Evolutionary conservation across 352 stramenopile species (phyloP).

Genomic region (Chrysophaeum taylorii): DNA sequence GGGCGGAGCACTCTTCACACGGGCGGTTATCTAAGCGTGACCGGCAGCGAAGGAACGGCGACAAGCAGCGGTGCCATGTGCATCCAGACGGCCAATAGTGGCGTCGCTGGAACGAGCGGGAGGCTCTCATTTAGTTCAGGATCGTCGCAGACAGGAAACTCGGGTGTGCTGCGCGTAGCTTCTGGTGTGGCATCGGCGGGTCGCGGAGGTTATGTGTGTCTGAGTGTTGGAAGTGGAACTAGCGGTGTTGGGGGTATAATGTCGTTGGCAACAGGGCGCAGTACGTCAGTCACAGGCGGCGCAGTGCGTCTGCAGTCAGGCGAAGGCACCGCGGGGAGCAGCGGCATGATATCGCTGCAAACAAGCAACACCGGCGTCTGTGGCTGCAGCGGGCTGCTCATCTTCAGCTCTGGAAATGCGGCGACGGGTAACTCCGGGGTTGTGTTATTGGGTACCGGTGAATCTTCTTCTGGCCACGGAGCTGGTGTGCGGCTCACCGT

Average conservation of each 20-base stretch:
- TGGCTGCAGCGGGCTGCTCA: slow-evolving; percentile 34
- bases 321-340: background rate
- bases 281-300: slow-evolving; percentile 14
- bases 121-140: slow-evolving; percentile 23
- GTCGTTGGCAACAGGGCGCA: slow-evolving; percentile 13
- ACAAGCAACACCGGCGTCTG: slow-evolving; percentile 15
- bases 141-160: slow-evolving; percentile 20
- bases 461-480: slow-evolving; percentile 43
- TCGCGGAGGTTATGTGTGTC: slow-evolving; percentile 19
- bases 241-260: slow-evolving; percentile 15
- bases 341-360: background rate
- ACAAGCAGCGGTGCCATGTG: background rate
- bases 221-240: slow-evolving; percentile 24
- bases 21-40: background rate
- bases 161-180: slow-evolving; percentile 20
- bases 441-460: slow-evolving; percentile 53
- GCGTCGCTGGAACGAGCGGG: background rate
- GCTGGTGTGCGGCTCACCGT: slow-evolving; percentile 54
- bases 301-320: background rate
- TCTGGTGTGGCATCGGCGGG: slow-evolving; percentile 19
- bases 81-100: background rate
- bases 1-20: background rate
- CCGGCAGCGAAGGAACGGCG: background rate
- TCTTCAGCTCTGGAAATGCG: slow-evolving; percentile 33
- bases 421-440: slow-evolving; percentile 49